Conservation (phyloP, 176 grass and related monocot genomes). For the Raddia guianensis region DNA sequence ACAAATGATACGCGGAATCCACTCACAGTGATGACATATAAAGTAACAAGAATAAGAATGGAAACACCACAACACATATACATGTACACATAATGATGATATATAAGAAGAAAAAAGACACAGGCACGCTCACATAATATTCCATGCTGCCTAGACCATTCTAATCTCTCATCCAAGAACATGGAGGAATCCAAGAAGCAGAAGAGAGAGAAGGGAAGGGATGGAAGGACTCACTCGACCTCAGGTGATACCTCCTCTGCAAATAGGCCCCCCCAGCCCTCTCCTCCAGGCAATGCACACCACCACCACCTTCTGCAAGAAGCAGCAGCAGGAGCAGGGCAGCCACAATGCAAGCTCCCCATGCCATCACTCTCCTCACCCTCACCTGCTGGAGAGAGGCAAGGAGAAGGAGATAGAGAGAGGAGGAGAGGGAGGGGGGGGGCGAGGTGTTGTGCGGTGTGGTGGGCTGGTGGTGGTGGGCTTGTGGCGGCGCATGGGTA, state of each 20-base stretch:
- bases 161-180: conserved; percentile 9
- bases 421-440: neutral
- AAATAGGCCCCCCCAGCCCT: conserved; percentile 27
- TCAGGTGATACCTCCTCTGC: conserved; percentile 39
- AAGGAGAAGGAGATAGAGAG: neutral
- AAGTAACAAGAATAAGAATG: neutral
- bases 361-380: conserved; percentile 29
- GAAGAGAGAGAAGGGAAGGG: neutral
- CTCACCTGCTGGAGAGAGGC: neutral
- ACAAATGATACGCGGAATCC: neutral
- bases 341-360: conserved; percentile 36
- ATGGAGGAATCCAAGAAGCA: neutral
- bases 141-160: neutral
- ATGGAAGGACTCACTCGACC: conserved; percentile 59
- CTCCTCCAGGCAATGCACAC: conserved; percentile 45
- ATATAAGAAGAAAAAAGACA: neutral
- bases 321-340: conserved; percentile 33
- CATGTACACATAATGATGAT: too few relatives aligned
- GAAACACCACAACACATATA: neutral
- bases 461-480: conserved; percentile 26
- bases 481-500: conserved; percentile 62
- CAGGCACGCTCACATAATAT: neutral
- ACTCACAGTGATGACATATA: neutral
- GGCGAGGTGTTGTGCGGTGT: neutral
- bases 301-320: conserved; percentile 2